Evolutionary conservation across 148 eudicot genomes (phyloP).

Genomic region (Cornus suecica): DNA sequence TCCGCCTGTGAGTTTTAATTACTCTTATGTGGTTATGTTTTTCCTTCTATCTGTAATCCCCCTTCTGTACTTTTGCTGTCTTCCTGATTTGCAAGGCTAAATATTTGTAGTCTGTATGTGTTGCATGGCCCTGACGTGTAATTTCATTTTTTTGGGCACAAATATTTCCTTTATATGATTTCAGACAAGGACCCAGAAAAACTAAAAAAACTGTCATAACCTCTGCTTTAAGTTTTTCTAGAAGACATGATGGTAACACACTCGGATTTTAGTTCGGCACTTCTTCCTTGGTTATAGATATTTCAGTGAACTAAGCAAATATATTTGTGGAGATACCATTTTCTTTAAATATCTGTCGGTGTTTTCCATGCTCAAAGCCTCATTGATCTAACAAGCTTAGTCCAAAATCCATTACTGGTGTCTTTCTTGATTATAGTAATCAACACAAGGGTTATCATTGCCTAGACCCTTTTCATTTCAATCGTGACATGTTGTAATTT

Average conservation of each 20-base stretch:
- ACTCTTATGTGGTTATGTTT: background rate
- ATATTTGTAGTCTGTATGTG: too few relatives aligned
- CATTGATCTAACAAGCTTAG: too few relatives aligned
- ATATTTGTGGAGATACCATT: background rate
- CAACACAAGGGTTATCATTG: too few relatives aligned
- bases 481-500: background rate
- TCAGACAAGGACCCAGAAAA: background rate
- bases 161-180: background rate
- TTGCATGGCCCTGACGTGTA: too few relatives aligned
- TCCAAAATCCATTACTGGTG: too few relatives aligned
- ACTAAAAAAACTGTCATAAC: background rate
- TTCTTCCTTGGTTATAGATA: background rate
- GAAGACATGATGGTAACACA: background rate
- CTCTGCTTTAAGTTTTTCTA: background rate
- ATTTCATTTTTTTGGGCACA: too few relatives aligned
- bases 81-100: too few relatives aligned
- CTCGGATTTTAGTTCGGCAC: background rate
- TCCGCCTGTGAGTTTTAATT: constrained; percentile 73
- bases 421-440: too few relatives aligned
- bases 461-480: background rate
- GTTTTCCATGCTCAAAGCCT: too few relatives aligned
- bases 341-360: too few relatives aligned
- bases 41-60: background rate
- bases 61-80: too few relatives aligned
- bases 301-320: background rate